Base-by-base conservation (phyloP, 768 basidiomycete species). In the Cystofilobasidium ferigula region DNA sequence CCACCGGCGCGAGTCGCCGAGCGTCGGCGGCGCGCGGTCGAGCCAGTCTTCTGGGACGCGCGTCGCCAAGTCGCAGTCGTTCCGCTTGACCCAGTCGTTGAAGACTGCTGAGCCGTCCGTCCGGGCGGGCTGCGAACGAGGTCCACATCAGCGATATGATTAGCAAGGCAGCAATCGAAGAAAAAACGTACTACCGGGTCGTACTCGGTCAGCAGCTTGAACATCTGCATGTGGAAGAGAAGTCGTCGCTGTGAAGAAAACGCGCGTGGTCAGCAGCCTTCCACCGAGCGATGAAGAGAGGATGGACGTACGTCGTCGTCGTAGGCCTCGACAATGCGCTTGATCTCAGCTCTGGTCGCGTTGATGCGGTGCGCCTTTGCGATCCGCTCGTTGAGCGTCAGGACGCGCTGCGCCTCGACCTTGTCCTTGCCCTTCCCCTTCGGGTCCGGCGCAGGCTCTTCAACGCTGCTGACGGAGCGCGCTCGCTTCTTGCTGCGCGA, bases 381-480 rank as follows among this genome's bases (percentile, higher is more conserved):
- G 30, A 54, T 54, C 30, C 20, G 51, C 51, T 54, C 28, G 9
- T 28, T 28, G 30, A 54, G 28, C 30, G 51, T n/a, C 13, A n/a
- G 3, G 8, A 16, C 38, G 2, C 22, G 45, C 14, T 22, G 22
- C 45, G 8, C n/a, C 7, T 28, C 48, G n/a, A 3, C 47, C 47
- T 48, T 48, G 47, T 18, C 51, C 51, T 54, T 32, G 28, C 51
- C n/a, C 28, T 54, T 54, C 40, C 20, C 40, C 51, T 54, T 47
- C 5, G 9, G 45, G 9, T 5, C 22, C 45, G 45, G 45, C 2
- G 22, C 45, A 13, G 9, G 6, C 9, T 24, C n/a, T 16, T 20
- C 22, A n/a, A 7, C n/a, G 3, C 9, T 20, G 45, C 22, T 47
- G 45, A 6, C 13, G 22, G 45, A 16, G 22, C 45, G 45, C 10